These are phyloP conservation scores for Puya raimondii DNA, from an alignment of 176 grass and related monocot genomes.

Conservation along the genomic window DNA sequence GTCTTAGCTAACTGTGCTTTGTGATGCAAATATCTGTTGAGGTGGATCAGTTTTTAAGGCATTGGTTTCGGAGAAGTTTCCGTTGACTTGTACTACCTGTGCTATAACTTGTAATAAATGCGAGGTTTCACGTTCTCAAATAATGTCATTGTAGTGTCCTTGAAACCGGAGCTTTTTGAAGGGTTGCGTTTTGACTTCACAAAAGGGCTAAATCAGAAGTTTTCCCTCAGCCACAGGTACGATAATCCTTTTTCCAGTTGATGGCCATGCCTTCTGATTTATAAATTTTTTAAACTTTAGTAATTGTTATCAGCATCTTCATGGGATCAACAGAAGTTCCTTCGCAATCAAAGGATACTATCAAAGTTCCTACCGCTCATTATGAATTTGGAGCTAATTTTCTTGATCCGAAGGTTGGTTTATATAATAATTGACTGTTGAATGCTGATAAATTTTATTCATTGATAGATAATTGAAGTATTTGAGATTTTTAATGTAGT, in stretches of 20 bases:
- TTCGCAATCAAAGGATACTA: constrained; percentile 53
- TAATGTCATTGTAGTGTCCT: constrained; percentile 35
- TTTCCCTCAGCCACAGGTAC: constrained; percentile 57
- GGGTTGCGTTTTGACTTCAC: constrained; percentile 45
- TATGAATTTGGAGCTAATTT: constrained; percentile 99
- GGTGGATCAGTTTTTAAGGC: neutral
- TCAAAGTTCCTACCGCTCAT: constrained; percentile 88
- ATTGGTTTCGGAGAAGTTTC: neutral
- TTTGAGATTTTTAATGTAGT: neutral
- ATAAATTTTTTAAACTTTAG: constrained; percentile 14
- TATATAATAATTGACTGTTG: neutral
- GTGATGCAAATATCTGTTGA: neutral
- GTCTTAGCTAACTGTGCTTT: neutral
- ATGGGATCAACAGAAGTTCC: constrained; percentile 94
- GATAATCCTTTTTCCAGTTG: neutral
- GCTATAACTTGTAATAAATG: no score
- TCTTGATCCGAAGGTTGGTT: constrained; percentile 84
- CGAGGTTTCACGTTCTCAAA: neutral
- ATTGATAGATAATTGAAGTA: neutral
- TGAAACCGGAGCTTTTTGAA: constrained; percentile 46
- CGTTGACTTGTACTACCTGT: neutral
- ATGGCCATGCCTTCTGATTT: neutral
- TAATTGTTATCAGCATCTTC: constrained; percentile 50
- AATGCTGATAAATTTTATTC: neutral
- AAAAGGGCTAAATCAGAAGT: constrained; percentile 39